A percentile compares a stretch with the other conserved stretches of the same genome.
Evolutionary conservation across 257 asterid species (phyloP).

Genomic region (Solanum clarkiae): DNA sequence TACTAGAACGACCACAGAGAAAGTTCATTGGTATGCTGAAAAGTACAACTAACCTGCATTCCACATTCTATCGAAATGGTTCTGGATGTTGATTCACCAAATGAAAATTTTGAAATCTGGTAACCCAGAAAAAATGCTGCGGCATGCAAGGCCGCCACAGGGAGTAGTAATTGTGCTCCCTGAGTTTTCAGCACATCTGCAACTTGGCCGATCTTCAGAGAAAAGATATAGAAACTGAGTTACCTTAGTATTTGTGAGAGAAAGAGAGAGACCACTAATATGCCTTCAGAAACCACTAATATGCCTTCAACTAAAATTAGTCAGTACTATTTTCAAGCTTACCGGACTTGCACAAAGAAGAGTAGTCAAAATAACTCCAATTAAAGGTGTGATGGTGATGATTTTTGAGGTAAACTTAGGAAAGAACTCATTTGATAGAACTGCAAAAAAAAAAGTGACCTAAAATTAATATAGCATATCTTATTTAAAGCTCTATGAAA

Average conservation of each 20-base stretch:
- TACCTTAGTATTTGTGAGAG: background rate
- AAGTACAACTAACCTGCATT: constrained; percentile 58
- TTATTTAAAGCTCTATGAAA: background rate
- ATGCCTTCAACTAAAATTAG: background rate
- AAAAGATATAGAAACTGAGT: background rate
- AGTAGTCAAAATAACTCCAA: constrained; percentile 86
- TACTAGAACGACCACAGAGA: background rate
- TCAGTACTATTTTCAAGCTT: constrained; percentile 21
- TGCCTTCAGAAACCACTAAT: background rate
- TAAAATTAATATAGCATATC: background rate
- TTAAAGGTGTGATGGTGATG: constrained; percentile 61
- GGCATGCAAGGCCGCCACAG: constrained; percentile 77
- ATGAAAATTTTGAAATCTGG: constrained; percentile 62
- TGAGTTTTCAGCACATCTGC: constrained; percentile 81
- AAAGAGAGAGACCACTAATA: background rate
- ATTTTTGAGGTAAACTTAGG: constrained; percentile 91
- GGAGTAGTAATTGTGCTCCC: constrained; percentile 71
- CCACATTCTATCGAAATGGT: constrained; percentile 97
- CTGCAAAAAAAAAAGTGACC: constrained; percentile 36
- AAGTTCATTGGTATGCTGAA: background rate
- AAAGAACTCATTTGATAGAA: constrained; percentile 67
- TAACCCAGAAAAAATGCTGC: constrained; percentile 86
- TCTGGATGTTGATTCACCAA: constrained; percentile 97
- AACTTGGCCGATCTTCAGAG: constrained; percentile 82
- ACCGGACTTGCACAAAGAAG: constrained; percentile 98